These are phyloP conservation scores for Fusarium chlamydosporum DNA, from an alignment of 2,329 filamentous ascomycete genomes.

Conservation along the genomic window DNA sequence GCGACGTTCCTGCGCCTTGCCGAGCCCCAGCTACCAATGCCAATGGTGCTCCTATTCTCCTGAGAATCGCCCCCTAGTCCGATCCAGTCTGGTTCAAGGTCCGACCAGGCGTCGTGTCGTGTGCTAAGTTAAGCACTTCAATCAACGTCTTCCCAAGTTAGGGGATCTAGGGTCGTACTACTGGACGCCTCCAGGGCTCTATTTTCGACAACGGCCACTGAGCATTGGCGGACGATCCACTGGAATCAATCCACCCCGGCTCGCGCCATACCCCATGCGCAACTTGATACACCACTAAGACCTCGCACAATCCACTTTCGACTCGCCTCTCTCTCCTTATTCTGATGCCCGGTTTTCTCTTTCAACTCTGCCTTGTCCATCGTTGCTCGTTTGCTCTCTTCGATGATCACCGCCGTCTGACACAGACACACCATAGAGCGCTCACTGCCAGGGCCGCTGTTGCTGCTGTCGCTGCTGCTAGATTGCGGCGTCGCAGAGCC, in stretches of 20 bases:
- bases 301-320: conserved; percentile 41
- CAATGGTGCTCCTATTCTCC: conserved; percentile 44
- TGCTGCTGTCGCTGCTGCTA: conserved; percentile 58
- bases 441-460: conserved; percentile 61
- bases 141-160: conserved; percentile 35
- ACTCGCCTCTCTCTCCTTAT: conserved; percentile 49
- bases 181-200: conserved; percentile 45
- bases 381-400: conserved; percentile 62
- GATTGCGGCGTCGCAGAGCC: conserved; percentile 57
- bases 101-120: conserved; percentile 10
- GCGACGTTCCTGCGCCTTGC: conserved; percentile 30
- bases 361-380: conserved; percentile 64
- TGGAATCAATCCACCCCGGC: conserved; percentile 38
- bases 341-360: conserved; percentile 64
- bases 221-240: conserved; percentile 33
- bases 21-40: conserved; percentile 13
- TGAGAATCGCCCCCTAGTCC: conserved; percentile 26
- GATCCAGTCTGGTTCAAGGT: conserved; percentile 18
- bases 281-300: conserved; percentile 43
- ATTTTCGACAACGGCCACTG: conserved; percentile 40
- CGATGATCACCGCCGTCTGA: conserved; percentile 61
- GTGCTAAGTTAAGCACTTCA: conserved; percentile 9
- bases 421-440: conserved; percentile 58
- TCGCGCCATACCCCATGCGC: conserved; percentile 50
- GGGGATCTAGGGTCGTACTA: conserved; percentile 43